Conservation (phyloP, 768 basidiomycete species). For the Crepidotus variabilis region DNA sequence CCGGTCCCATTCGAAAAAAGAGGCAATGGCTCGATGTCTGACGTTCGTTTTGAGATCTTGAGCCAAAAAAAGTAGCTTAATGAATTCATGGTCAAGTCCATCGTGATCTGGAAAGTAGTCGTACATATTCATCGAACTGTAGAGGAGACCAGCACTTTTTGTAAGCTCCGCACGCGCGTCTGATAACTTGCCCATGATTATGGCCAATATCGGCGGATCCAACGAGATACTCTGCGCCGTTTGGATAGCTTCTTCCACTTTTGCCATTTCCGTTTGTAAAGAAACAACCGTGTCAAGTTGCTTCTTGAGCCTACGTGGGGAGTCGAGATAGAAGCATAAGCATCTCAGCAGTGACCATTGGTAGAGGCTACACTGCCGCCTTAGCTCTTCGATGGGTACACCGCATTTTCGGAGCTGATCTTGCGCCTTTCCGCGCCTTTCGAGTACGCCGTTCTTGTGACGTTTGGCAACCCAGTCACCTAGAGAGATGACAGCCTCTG, state of each 20-base stretch:
- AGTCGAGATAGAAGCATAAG: constrained; percentile 14
- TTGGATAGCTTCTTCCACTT: background rate
- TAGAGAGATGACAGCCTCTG: constrained; percentile 22
- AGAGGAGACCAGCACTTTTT: constrained; percentile 23
- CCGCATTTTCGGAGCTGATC: constrained; percentile 15
- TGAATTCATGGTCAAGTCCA: constrained; percentile 24
- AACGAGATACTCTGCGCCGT: background rate
- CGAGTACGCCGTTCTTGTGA: constrained; percentile 11
- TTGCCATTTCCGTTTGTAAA: constrained; percentile 17
- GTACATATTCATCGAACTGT: constrained; percentile 28
- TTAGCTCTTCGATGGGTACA: constrained; percentile 14
- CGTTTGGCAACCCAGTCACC: constrained; percentile 27
- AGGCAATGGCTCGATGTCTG: constrained; percentile 25
- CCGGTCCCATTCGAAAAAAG: constrained; percentile 34
- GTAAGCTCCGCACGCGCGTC: constrained; percentile 14
- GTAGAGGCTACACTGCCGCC: constrained; percentile 26
- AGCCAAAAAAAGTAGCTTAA: constrained; percentile 27
- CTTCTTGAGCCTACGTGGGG: constrained; percentile 23
- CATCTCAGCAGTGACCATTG: background rate
- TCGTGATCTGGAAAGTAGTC: constrained; percentile 26
- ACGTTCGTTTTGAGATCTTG: constrained; percentile 37
- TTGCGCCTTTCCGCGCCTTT: constrained; percentile 10
- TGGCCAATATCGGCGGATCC: background rate
- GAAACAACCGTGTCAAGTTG: constrained; percentile 24
- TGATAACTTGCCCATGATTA: constrained; percentile 9